Percentiles rank a stretch among this genome's conserved stretches.
Conservation (phyloP, 106 monocot species). For the Vanilla planifolia region DNA sequence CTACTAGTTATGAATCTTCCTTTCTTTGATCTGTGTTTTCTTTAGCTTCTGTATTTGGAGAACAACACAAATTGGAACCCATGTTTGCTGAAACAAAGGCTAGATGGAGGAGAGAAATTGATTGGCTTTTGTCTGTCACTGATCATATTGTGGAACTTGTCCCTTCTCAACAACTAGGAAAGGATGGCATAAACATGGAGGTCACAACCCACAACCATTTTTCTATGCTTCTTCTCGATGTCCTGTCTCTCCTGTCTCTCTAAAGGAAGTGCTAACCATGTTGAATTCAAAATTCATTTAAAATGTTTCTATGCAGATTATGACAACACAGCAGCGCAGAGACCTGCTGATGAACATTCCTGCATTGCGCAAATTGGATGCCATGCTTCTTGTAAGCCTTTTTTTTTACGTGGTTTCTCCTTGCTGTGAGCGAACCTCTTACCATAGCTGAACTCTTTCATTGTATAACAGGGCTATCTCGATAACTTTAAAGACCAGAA, state of each 20-base stretch:
- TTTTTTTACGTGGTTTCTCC: no score
- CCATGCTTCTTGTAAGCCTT: conserved; percentile 61
- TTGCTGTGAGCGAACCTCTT: no score
- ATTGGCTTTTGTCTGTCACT: conserved; percentile 61
- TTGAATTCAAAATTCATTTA: no score
- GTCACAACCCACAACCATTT: no score
- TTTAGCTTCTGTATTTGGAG: conserved; percentile 59
- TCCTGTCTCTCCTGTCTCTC: no score
- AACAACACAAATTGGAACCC: conserved; percentile 49
- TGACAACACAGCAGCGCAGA: conserved; percentile 50
- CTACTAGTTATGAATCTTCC: no score
- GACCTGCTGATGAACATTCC: conserved; percentile 74
- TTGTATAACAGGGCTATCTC: conserved; percentile 21
- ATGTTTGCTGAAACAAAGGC: conserved; percentile 49
- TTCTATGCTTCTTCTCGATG: not conserved
- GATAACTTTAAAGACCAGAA: conserved; percentile 70
- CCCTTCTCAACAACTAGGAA: conserved; percentile 40
- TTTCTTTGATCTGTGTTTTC: not conserved
- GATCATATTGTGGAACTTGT: conserved; percentile 67
- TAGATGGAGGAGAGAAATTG: conserved; percentile 63
- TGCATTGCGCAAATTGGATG: conserved; percentile 54
- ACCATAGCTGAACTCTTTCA: not conserved
- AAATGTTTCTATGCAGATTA: conserved; percentile 43
- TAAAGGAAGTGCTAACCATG: no score
- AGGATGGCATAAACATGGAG: conserved; percentile 70